Evolutionary conservation across 1,284 basidiomycete genomes (phyloP).

Genomic region (Thelephora terrestris): DNA sequence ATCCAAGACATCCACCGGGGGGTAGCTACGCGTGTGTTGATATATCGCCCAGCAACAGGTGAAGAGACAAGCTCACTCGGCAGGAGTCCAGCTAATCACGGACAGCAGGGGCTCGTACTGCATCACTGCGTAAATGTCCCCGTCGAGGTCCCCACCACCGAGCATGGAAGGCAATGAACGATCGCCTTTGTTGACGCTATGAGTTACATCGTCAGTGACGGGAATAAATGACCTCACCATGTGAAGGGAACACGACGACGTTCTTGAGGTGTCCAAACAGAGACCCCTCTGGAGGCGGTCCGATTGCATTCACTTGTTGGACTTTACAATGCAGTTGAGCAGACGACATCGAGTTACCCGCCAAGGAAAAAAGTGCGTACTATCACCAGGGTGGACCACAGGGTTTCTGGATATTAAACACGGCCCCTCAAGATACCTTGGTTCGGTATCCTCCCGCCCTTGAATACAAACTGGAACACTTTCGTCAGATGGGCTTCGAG

Average conservation of each 20-base stretch:
- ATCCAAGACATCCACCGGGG: constrained; percentile 15
- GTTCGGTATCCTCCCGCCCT: constrained; percentile 31
- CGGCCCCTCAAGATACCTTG: constrained; percentile 41
- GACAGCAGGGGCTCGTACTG: constrained; percentile 33
- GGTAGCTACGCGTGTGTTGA: constrained; percentile 27
- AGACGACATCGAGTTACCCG: neutral
- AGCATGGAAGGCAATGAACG: constrained; percentile 60
- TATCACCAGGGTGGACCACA: constrained; percentile 63
- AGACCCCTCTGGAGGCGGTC: constrained; percentile 52
- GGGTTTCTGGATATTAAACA: constrained; percentile 59
- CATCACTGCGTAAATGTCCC: constrained; percentile 34
- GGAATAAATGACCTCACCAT: constrained; percentile 30
- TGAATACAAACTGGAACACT: constrained; percentile 42
- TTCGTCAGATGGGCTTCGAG: neutral
- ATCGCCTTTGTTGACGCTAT: constrained; percentile 28
- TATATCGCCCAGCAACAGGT: too few species aligned
- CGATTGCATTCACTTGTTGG: constrained; percentile 61
- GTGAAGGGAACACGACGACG: constrained; percentile 63
- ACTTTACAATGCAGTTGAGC: constrained; percentile 27
- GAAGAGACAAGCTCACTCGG: constrained; percentile 26
- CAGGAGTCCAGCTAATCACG: constrained; percentile 21
- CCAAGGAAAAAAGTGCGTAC: constrained; percentile 23
- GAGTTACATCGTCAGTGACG: neutral
- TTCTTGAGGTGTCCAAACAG: constrained; percentile 57
- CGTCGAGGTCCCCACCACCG: constrained; percentile 68